Evolutionary conservation across 805 yeast species (phyloP).

Genomic region (Zygosaccharomyces bailii): DNA sequence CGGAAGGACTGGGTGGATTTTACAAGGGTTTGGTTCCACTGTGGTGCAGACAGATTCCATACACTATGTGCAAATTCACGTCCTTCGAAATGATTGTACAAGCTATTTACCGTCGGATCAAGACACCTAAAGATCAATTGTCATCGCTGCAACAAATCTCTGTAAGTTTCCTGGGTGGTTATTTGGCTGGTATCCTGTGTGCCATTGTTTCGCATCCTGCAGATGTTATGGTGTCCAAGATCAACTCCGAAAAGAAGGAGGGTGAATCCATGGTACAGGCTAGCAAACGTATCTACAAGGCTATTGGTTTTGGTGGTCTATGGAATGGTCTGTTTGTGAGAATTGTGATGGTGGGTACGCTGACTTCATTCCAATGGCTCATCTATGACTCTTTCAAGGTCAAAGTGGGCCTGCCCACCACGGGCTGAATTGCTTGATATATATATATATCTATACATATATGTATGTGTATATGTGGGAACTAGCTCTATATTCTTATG

Average conservation of each 20-base stretch:
- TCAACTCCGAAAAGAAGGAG: constrained; percentile 63
- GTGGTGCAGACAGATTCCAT: constrained; percentile 98
- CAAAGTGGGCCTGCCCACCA: constrained; percentile 90
- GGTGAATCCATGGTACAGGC: constrained; percentile 69
- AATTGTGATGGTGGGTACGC: constrained; percentile 95
- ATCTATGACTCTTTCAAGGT: constrained; percentile 95
- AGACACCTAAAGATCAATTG: constrained; percentile 70
- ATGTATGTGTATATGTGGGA: background rate
- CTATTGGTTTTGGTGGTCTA: constrained; percentile 84
- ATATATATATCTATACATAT: constrained; percentile 2
- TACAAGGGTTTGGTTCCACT: constrained; percentile 89
- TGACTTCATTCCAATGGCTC: constrained; percentile 97
- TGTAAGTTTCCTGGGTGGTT: constrained; percentile 92
- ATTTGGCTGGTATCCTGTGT: constrained; percentile 95
- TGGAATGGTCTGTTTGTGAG: constrained; percentile 96
- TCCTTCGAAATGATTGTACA: constrained; percentile 90
- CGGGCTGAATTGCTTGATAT: constrained; percentile 51
- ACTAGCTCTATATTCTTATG: constrained; percentile 15
- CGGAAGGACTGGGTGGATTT: constrained; percentile 69
- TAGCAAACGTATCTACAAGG: constrained; percentile 65
- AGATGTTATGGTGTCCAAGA: constrained; percentile 96
- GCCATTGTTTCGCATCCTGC: constrained; percentile 97
- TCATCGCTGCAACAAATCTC: constrained; percentile 80
- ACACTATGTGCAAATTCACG: constrained; percentile 96
- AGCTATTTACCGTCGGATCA: constrained; percentile 66